phyloP scores from a whole-genome alignment of 2,329 filamentous ascomycete species.

The Xylaria sp. region DNA sequence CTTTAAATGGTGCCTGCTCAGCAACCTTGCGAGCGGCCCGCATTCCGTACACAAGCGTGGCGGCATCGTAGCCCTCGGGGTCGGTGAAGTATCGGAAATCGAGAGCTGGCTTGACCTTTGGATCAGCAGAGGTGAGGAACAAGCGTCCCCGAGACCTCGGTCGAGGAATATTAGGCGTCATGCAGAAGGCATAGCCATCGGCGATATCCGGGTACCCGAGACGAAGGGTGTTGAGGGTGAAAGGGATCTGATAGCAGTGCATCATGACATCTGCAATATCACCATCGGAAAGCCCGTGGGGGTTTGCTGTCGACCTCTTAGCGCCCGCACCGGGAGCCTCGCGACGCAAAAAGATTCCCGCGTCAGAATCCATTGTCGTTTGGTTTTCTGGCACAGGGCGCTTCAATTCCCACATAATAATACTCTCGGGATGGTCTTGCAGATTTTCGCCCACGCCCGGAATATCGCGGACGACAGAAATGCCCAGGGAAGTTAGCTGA shows the following conservation, averaged over 20 bases:
- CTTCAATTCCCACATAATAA: conserved; percentile 80
- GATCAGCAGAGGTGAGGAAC: conserved; percentile 80
- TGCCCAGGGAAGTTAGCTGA: conserved; percentile 64
- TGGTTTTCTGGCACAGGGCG: conserved; percentile 79
- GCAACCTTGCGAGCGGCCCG: conserved; percentile 81
- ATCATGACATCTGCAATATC: conserved; percentile 90
- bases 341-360: conserved; percentile 86
- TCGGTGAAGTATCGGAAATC: conserved; percentile 94
- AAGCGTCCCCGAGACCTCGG: conserved; percentile 80
- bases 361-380: conserved; percentile 92
- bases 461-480: conserved; percentile 66
- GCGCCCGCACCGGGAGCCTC: conserved; percentile 75
- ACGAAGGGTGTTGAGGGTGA: conserved; percentile 84
- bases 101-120: conserved; percentile 80
- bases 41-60: conserved; percentile 81
- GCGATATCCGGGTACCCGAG: conserved; percentile 73
- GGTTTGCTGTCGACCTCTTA: conserved; percentile 59
- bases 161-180: conserved; percentile 90
- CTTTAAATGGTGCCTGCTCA: conserved; percentile 78
- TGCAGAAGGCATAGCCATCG: conserved; percentile 87
- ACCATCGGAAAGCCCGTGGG: conserved; percentile 68
- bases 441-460: conserved; percentile 71
- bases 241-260: conserved; percentile 97
- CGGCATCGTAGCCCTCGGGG: conserved; percentile 84
- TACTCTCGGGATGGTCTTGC: conserved; percentile 68